Conservation (phyloP, 1,284 basidiomycete species). For the Trametes hirsuta region DNA sequence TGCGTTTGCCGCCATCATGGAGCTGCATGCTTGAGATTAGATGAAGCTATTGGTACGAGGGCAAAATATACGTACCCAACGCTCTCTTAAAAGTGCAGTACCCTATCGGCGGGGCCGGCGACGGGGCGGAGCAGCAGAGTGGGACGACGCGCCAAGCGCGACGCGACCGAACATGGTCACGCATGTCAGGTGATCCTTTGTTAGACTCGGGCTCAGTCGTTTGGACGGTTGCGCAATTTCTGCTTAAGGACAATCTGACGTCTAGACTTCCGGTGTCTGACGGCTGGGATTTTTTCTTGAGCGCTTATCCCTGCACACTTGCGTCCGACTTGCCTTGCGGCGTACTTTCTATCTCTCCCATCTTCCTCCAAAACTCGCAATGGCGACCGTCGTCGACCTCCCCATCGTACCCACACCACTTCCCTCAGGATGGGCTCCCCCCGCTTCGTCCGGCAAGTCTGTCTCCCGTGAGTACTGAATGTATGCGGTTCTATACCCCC, state of each 20-base stretch:
- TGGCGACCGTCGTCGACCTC: conserved; percentile 38
- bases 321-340: not conserved
- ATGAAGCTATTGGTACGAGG: too few relatives aligned
- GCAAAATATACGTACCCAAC: too few relatives aligned
- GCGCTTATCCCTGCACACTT: not conserved
- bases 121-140: too few relatives aligned
- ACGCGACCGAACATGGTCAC: conserved; percentile 19
- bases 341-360: conserved; percentile 4
- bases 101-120: too few relatives aligned
- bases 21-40: not conserved
- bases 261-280: not conserved
- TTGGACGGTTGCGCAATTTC: too few relatives aligned
- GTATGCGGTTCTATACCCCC: not conserved
- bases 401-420: conserved; percentile 38
- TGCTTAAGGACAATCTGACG: too few relatives aligned
- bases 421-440: conserved; percentile 34
- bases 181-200: conserved; percentile 1
- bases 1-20: conserved; percentile 12
- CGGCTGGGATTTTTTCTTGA: conserved; percentile 11
- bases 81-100: too few relatives aligned
- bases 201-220: not conserved
- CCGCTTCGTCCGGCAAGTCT: conserved; percentile 34
- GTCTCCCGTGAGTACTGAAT: conserved; percentile 35
- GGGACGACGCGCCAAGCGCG: not conserved
- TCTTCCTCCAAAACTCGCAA: conserved; percentile 22